Evolutionary conservation across 116 monocot species (phyloP).

Genomic region (Papilionanthe hybrid): DNA sequence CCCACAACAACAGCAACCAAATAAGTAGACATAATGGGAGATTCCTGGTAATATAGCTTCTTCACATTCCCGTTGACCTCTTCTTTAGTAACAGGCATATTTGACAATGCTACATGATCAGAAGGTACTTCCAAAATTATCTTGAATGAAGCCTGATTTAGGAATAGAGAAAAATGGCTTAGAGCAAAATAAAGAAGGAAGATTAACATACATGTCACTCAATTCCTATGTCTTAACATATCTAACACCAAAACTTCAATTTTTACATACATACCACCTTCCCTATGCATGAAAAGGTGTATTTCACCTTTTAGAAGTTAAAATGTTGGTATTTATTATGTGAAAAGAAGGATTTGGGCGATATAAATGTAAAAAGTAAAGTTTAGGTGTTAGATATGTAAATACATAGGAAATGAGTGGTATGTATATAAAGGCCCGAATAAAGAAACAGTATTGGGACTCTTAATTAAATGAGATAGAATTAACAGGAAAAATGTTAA

Average conservation of each 20-base stretch:
- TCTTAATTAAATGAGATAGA: neutral
- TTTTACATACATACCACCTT: too few species aligned
- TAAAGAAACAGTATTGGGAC: neutral
- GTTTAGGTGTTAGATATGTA: too few species aligned
- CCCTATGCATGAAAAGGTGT: too few species aligned
- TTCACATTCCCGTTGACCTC: slow-evolving; percentile 49
- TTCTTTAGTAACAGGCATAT: slow-evolving; percentile 87
- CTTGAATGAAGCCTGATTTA: slow-evolving; percentile 75
- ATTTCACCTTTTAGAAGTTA: too few species aligned
- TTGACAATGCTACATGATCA: slow-evolving; percentile 84
- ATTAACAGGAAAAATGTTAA: neutral
- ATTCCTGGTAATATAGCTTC: slow-evolving; percentile 70
- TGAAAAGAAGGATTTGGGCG: too few species aligned
- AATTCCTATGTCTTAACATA: too few species aligned
- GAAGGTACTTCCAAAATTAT: slow-evolving; percentile 86
- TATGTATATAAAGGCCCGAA: neutral
- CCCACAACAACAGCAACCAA: slow-evolving; percentile 93
- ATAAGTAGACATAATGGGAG: slow-evolving; percentile 97
- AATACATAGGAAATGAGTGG: too few species aligned
- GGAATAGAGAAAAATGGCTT: neutral
- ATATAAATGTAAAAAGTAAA: too few species aligned
- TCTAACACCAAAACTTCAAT: too few species aligned
- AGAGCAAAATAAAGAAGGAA: neutral
- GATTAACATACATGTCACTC: too few species aligned
- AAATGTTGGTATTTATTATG: too few species aligned